Evolutionary conservation across 768 basidiomycete genomes (phyloP), one percentile per base, ranked within the genome.

Genomic region (Phaeotremella skinneri): DNA sequence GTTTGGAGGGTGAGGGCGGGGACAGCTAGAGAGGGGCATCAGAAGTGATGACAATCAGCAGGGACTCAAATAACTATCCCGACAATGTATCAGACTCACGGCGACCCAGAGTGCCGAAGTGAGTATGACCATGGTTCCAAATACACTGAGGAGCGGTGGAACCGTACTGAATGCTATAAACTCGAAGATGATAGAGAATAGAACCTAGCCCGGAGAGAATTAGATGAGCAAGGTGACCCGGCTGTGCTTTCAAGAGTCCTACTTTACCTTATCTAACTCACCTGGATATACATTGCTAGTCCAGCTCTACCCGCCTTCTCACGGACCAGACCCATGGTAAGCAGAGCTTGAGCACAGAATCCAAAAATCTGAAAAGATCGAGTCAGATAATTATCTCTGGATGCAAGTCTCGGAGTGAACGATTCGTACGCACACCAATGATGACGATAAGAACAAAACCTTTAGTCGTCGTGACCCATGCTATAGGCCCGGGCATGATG

Each of bases 121-220:
- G 34, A 89, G 73, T 63, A 90, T 90, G 57, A 89, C 83, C 3
- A 79, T 43, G 1, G 84, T 85, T 1, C 90, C 90, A 9, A 84
- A 64, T 3, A 85, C 68, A 2, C 85, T 87, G 27, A 87, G 77
- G 1, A 79, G 62, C 0, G 86, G 82, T 0, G 87, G 88, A 4
- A 79, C 72, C 0, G 81, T 81, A 45, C 83, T 79, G 74, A 90
- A 88, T 65, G 87, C 81, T 41, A 86, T 61, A 3, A 83, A 79
- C 71, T 91, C 87, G 11, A 89, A 78, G 16, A 85, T 70, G 2
- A 82, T 79, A 0, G 87, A 84, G 68, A 86, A 90, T n/a, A 89
- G 79, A 34, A 90, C 81, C 82, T 87, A 17, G 39, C 16, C 25
- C 27, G 37, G 23, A 4, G 20, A 41, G 21, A 4, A 52, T 2